phyloP scores from a whole-genome alignment of 2,329 filamentous ascomycete genomes.

The Gyromitra esculenta region DNA sequence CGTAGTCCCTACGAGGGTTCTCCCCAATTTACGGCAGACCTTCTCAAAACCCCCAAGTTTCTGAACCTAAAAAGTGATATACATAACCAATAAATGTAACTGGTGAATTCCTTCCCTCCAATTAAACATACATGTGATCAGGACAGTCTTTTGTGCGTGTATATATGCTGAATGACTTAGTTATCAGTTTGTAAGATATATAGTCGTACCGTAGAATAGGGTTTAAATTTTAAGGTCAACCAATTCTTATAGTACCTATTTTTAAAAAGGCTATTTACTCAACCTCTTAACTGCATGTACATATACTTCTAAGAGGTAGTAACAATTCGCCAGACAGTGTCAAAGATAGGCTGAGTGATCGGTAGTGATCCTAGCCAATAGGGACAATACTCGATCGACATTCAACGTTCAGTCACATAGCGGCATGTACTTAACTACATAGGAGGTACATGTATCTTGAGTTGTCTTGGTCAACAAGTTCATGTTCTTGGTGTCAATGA shows the following conservation, averaged over 20 bases:
- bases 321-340: neutral
- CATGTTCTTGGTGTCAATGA: neutral
- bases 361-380: slow-evolving; percentile 25
- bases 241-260: neutral
- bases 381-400: neutral
- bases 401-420: neutral
- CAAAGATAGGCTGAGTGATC: slow-evolving; percentile 23
- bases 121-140: neutral
- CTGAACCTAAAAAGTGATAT: neutral
- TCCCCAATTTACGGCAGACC: neutral
- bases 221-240: neutral
- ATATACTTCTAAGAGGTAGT: neutral
- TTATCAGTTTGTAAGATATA: no score
- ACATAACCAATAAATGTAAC: neutral
- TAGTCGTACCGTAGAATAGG: no score
- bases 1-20: neutral
- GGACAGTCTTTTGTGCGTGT: no score
- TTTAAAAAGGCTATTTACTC: no score
- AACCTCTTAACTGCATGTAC: no score
- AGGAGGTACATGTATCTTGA: neutral
- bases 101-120: neutral
- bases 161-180: no score
- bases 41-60: neutral
- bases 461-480: neutral
- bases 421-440: neutral